Conservation (phyloP, 139 green algal genomes). For the Yamagishiella unicocca region DNA sequence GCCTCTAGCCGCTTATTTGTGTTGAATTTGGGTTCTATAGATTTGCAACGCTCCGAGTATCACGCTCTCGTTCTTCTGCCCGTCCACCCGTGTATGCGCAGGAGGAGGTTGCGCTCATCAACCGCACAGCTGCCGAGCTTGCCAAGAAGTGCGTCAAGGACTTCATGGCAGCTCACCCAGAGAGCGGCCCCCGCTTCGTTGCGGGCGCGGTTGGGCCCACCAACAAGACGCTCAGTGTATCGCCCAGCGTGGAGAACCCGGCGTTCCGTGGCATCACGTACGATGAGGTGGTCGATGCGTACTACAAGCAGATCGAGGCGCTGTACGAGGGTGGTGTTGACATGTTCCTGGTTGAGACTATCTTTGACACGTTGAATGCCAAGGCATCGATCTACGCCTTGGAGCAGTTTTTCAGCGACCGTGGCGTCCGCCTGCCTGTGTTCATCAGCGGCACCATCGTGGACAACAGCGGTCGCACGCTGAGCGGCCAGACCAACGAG, state of each 20-base stretch:
- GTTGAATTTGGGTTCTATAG: not conserved
- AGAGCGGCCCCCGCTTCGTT: constrained; percentile 87
- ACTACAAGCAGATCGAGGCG: constrained; percentile 92
- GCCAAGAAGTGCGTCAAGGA: constrained; percentile 81
- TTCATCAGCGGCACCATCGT: constrained; percentile 98
- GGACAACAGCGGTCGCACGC: constrained; percentile 94
- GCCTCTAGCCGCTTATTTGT: not conserved
- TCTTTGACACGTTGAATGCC: constrained; percentile 99
- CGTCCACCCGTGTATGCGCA: not conserved
- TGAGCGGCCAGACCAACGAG: constrained; percentile 98
- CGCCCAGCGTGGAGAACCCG: constrained; percentile 97
- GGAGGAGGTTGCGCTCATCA: constrained; percentile 93
- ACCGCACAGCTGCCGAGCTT: constrained; percentile 87
- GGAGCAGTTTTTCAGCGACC: constrained; percentile 92
- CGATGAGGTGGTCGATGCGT: constrained; percentile 95
- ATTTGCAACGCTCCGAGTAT: not conserved
- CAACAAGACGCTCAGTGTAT: constrained; percentile 97
- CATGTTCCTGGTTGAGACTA: constrained; percentile 98
- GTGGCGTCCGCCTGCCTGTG: constrained; percentile 88
- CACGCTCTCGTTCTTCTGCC: not conserved
- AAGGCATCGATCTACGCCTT: constrained; percentile 96
- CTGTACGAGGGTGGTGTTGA: constrained; percentile 95
- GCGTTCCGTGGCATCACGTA: constrained; percentile 94
- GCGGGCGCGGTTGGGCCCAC: constrained; percentile 96
- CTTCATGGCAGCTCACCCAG: constrained; percentile 87